Base-by-base conservation (phyloP, 495 filamentous ascomycete species). In the Amniculicola lignicola region DNA sequence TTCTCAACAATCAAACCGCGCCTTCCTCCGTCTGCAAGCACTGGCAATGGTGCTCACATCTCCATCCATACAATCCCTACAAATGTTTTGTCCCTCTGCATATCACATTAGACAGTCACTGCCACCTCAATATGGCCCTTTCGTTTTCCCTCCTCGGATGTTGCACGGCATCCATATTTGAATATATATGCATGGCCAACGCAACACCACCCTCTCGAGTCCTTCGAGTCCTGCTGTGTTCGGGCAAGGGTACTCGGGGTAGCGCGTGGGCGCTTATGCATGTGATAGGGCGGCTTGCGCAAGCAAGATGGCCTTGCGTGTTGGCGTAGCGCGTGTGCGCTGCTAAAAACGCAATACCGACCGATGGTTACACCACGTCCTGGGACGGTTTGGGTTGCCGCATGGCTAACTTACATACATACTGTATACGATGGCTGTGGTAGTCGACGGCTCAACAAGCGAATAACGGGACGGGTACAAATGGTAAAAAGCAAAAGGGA, bases 191-290 rank as follows among this genome's bases (percentile, higher is more conserved):
- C 55, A 59, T 23, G 40, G 55, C 46, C 55, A 59, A 39, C 47
- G 16, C 55, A 59, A 22, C 54, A 27, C 2, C 50, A 25, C 15
- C 28, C 38, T 43, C 50, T 55, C 51, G 51, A 47, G 39, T 23
- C 25, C 27, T 14, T 19, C 19, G 27, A 42, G 29, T 5, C 37
- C 9, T 10, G 10, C 6, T 6, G 9, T 40, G 10, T n/a, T 33
- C 29, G 7, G n/a, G 7, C 29, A 9, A 40, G 10, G 41, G n/a
- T 27, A 23, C 25, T 19, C 14, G 19, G 38, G 3, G 28, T 38
- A 16, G 37, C 15, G 11, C 15, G 25, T 28, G 10, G 48, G 55
- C 55, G 55, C 55, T 46, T 59, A 59, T 59, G 55, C 55, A 59
- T 59, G 55, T 59, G 54, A 59, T 59, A 22, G 28, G 38, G 37